phyloP scores from a whole-genome alignment of 257 asterid species.

The Scutellaria minor region DNA sequence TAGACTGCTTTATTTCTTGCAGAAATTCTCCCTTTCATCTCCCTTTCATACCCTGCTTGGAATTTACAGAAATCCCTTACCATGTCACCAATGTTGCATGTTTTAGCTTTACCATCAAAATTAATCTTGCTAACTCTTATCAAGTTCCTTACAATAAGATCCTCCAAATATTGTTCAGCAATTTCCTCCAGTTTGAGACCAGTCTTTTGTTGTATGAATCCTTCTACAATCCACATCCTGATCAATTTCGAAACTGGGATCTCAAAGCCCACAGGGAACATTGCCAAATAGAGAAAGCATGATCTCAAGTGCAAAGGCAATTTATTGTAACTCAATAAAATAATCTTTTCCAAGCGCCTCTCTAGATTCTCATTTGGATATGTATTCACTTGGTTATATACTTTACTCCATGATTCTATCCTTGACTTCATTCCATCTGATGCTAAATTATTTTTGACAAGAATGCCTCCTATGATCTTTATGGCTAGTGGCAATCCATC shows the following conservation, averaged over 20 bases:
- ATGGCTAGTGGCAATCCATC: slow-evolving; percentile 57
- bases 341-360: slow-evolving; percentile 41
- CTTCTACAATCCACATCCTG: slow-evolving; percentile 46
- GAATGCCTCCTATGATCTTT: slow-evolving; percentile 57
- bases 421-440: slow-evolving; percentile 21
- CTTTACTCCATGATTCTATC: slow-evolving; percentile 43
- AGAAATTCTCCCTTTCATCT: slow-evolving; percentile 31
- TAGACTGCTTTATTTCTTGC: slow-evolving; percentile 44
- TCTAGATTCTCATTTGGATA: slow-evolving; percentile 36
- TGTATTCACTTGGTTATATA: slow-evolving; percentile 33
- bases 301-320: slow-evolving; percentile 51
- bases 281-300: slow-evolving; percentile 59
- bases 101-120: neutral
- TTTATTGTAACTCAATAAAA: slow-evolving; percentile 49
- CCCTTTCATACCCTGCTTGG: slow-evolving; percentile 27
- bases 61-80: slow-evolving; percentile 18
- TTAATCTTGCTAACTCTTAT: neutral
- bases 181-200: slow-evolving; percentile 23
- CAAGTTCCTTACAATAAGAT: slow-evolving; percentile 28
- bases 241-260: slow-evolving; percentile 49
- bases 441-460: slow-evolving; percentile 33
- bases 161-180: slow-evolving; percentile 17
- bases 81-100: slow-evolving; percentile 11
- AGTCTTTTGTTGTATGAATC: slow-evolving; percentile 7
- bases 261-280: slow-evolving; percentile 47